A percentile compares a stretch with the other conserved stretches of the same genome.
These are phyloP conservation scores for Drechmeria coniospora DNA, from an alignment of 2,329 filamentous ascomycete species.

Conservation along the genomic window DNA sequence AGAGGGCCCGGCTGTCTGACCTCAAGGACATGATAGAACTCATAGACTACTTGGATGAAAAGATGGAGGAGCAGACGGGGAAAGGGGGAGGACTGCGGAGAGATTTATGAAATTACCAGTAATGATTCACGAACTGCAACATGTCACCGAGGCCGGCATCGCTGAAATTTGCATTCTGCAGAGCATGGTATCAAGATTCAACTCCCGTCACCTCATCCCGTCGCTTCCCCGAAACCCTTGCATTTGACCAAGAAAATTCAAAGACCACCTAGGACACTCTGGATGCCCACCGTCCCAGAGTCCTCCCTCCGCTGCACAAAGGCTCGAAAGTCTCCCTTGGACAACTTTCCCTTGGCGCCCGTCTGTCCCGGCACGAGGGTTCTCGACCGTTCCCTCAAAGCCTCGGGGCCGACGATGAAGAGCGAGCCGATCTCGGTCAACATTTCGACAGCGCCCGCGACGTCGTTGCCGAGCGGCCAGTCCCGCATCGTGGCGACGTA, in stretches of 20 bases:
- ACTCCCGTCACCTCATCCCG: neutral
- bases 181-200: slow-evolving; percentile 2
- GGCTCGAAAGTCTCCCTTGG: slow-evolving; percentile 59
- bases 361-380: slow-evolving; percentile 31
- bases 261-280: slow-evolving; percentile 60
- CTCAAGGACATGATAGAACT: slow-evolving; percentile 40
- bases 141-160: too few species aligned
- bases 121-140: too few species aligned
- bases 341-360: slow-evolving; percentile 36
- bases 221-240: neutral
- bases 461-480: slow-evolving; percentile 61
- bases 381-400: slow-evolving; percentile 53
- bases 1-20: slow-evolving; percentile 33
- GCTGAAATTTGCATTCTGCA: too few species aligned
- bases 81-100: slow-evolving; percentile 15
- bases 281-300: slow-evolving; percentile 63
- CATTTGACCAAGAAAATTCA: slow-evolving; percentile 8
- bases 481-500: slow-evolving; percentile 76
- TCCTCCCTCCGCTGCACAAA: slow-evolving; percentile 82
- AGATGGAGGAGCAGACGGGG: slow-evolving; percentile 21
- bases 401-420: slow-evolving; percentile 82
- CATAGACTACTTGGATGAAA: slow-evolving; percentile 43
- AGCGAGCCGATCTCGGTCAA: slow-evolving; percentile 86
- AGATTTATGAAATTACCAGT: slow-evolving; percentile 4
- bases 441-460: slow-evolving; percentile 60